Conservation (phyloP, 2,329 filamentous ascomycete genomes). For the Fusarium sp. region DNA sequence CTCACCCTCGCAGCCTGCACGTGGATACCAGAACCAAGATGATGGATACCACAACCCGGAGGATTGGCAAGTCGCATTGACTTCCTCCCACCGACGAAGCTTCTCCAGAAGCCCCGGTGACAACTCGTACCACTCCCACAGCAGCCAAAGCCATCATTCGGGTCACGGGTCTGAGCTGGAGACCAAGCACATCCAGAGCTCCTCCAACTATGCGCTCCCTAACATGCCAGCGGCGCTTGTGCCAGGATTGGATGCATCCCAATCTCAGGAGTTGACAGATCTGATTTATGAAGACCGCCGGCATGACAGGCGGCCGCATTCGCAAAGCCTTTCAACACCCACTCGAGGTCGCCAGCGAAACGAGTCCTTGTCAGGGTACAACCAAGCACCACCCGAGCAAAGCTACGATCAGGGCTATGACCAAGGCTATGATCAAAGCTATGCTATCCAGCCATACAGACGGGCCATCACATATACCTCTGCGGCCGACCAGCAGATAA, state of each 20-base stretch:
- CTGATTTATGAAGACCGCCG: slow-evolving; percentile 68
- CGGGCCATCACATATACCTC: slow-evolving; percentile 55
- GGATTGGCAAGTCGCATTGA: slow-evolving; percentile 45
- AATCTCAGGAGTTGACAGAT: slow-evolving; percentile 69
- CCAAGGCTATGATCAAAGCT: slow-evolving; percentile 36
- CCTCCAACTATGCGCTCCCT: slow-evolving; percentile 57
- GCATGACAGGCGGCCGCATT: slow-evolving; percentile 59
- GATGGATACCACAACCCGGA: slow-evolving; percentile 20
- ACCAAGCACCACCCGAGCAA: slow-evolving; percentile 32
- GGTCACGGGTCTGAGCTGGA: slow-evolving; percentile 53
- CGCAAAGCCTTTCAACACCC: slow-evolving; percentile 54
- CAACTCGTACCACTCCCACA: slow-evolving; percentile 46
- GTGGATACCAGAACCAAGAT: slow-evolving; percentile 26
- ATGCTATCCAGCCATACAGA: slow-evolving; percentile 57
- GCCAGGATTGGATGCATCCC: slow-evolving; percentile 68
- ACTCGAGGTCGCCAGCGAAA: slow-evolving; percentile 54
- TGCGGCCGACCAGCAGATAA: slow-evolving; percentile 44
- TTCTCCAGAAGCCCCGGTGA: slow-evolving; percentile 50
- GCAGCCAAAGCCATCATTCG: slow-evolving; percentile 48
- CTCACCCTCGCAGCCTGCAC: slow-evolving; percentile 37
- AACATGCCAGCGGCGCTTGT: slow-evolving; percentile 68
- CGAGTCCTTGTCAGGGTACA: slow-evolving; percentile 43
- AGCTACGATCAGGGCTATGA: slow-evolving; percentile 45
- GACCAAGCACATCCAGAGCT: slow-evolving; percentile 46
- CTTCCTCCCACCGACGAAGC: slow-evolving; percentile 50